Percentiles rank a stretch among this genome's conserved stretches.
phyloP scores from a whole-genome alignment of 306 rosid genomes.

The Cucurbita moschata region DNA sequence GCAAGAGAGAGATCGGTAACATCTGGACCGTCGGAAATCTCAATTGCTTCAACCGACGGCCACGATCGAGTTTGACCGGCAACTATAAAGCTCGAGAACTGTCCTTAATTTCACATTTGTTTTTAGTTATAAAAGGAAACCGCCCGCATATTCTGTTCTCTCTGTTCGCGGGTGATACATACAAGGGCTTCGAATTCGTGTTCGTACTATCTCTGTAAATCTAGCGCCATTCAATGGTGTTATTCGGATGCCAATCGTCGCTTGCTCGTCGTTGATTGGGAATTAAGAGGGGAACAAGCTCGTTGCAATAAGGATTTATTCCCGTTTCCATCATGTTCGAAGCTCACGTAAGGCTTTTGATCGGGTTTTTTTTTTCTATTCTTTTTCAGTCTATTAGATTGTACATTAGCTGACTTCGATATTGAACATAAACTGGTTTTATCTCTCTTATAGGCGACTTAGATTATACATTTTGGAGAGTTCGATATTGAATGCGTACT shows the following conservation, averaged over 20 bases:
- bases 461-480: neutral
- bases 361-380: neutral
- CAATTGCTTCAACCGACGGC: neutral
- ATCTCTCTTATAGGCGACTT: neutral
- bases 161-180: neutral
- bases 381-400: neutral
- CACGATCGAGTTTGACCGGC: conserved; percentile 8
- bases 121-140: neutral
- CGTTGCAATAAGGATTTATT: conserved; percentile 5
- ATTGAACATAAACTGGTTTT: neutral
- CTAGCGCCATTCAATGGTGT: neutral
- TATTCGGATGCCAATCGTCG: neutral
- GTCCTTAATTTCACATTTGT: neutral
- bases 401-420: neutral
- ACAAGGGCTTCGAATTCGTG: neutral
- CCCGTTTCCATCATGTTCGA: conserved; percentile 70
- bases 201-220: neutral
- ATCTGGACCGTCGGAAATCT: neutral
- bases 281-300: neutral
- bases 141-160: neutral
- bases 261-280: neutral
- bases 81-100: neutral
- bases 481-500: neutral
- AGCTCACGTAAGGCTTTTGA: conserved; percentile 60
- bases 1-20: neutral